A percentile compares a stretch with the other conserved stretches of the same genome.
Conservation (phyloP, 306 rosid species). For the Inga oerstediana region DNA sequence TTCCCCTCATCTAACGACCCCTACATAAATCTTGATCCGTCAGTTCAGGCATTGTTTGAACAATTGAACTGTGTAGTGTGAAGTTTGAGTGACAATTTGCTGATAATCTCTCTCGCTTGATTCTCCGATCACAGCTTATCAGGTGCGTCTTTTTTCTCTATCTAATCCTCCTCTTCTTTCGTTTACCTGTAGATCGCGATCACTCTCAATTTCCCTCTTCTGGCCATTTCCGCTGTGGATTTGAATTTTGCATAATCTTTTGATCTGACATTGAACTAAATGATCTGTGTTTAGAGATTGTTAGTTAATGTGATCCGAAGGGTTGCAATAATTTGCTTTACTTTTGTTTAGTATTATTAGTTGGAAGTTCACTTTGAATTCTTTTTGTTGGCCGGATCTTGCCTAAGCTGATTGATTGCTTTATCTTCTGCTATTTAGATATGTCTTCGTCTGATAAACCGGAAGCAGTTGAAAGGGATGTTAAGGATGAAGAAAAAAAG, state of each 20-base stretch:
- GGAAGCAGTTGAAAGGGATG: slow-evolving; percentile 62
- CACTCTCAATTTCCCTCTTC: background rate
- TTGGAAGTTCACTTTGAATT: background rate
- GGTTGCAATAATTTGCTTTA: slow-evolving; percentile 10
- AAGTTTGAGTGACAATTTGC: background rate
- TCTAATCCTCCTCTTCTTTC: background rate
- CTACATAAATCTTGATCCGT: background rate
- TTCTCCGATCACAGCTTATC: background rate
- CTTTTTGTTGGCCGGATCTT: slow-evolving; percentile 30
- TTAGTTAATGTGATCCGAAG: slow-evolving; percentile 18
- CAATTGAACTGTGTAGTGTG: too few species aligned
- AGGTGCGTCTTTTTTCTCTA: background rate
- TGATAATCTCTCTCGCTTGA: background rate
- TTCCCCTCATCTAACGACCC: background rate
- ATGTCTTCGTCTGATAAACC: slow-evolving; percentile 74
- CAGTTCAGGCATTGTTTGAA: background rate
- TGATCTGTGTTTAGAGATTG: background rate
- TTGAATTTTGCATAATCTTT: slow-evolving; percentile 7
- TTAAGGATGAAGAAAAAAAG: slow-evolving; percentile 53
- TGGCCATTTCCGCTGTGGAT: background rate
- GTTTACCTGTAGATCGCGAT: background rate
- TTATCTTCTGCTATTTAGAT: background rate
- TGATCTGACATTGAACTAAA: slow-evolving; percentile 38
- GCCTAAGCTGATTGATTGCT: slow-evolving; percentile 20
- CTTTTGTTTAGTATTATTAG: background rate